Evolutionary conservation across 352 stramenopile species (phyloP).

Genomic region (Phytophthora kernoviae): DNA sequence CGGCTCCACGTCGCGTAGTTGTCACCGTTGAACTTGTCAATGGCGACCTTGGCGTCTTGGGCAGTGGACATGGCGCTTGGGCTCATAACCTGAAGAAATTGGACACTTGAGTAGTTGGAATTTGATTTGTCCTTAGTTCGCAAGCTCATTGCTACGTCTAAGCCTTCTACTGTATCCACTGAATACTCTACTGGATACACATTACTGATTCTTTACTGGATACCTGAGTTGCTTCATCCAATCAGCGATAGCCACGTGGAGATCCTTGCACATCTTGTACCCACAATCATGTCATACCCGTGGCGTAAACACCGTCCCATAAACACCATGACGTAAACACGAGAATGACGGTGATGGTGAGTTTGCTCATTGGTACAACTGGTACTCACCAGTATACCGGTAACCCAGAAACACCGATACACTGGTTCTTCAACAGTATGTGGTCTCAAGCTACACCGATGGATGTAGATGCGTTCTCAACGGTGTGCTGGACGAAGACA

Average conservation of each 20-base stretch:
- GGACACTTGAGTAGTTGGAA: not conserved
- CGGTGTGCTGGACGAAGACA: too few species aligned
- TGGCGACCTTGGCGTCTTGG: too few species aligned
- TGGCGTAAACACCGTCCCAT: not conserved
- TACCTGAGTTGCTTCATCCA: not conserved
- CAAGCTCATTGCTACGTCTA: not conserved
- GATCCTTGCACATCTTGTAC: conserved; percentile 2
- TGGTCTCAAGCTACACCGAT: too few species aligned
- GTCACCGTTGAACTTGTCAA: too few species aligned
- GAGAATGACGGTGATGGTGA: not conserved
- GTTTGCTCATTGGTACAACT: too few species aligned
- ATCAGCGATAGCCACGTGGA: not conserved
- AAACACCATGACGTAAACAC: not conserved
- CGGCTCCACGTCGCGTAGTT: too few species aligned
- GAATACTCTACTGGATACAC: conserved; percentile 1
- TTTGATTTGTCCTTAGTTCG: conserved; percentile 3
- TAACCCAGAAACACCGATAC: too few species aligned
- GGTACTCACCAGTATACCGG: too few species aligned
- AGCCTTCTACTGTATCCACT: too few species aligned
- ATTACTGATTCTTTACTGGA: not conserved
- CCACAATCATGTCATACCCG: not conserved
- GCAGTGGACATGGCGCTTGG: too few species aligned
- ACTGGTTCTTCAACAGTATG: not conserved
- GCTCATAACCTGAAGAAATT: too few species aligned
- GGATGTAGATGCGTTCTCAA: too few species aligned